Conservation (phyloP, 1,139 yeast species). For the Pichia norvegensis region DNA sequence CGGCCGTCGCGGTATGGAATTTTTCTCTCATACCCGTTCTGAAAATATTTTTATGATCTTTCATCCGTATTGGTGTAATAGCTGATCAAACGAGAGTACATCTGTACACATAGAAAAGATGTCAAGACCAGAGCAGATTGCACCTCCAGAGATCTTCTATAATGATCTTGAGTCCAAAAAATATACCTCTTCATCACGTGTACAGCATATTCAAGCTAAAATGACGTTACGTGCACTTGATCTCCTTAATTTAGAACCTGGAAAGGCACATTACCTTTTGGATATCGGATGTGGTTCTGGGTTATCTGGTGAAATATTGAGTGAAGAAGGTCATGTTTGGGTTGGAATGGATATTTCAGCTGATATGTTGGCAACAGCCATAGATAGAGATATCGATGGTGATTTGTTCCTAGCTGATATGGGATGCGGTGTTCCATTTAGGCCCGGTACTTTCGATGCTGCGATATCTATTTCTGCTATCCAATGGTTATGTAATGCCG, state of each 20-base stretch:
- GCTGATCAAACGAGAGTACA: too few species aligned
- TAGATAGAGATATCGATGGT: slow-evolving; percentile 89
- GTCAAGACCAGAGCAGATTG: slow-evolving; percentile 97
- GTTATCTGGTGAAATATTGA: slow-evolving; percentile 83
- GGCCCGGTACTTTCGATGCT: slow-evolving; percentile 96
- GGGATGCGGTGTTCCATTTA: slow-evolving; percentile 89
- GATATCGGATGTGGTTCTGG: slow-evolving; percentile 99
- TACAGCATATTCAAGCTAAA: slow-evolving; percentile 94
- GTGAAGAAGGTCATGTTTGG: slow-evolving; percentile 94
- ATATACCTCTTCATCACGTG: slow-evolving; percentile 89
- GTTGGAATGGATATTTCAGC: slow-evolving; percentile 96
- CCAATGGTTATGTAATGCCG: slow-evolving; percentile 98
- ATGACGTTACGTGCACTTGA: slow-evolving; percentile 95
- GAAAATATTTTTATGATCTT: too few species aligned
- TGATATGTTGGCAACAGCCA: slow-evolving; percentile 89
- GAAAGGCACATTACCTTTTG: slow-evolving; percentile 58
- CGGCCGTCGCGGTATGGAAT: too few species aligned
- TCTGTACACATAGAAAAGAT: slow-evolving; percentile 32
- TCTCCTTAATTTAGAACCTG: slow-evolving; percentile 59
- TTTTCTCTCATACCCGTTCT: too few species aligned
- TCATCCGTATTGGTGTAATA: too few species aligned
- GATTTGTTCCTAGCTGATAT: slow-evolving; percentile 86
- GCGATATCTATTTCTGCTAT: slow-evolving; percentile 93
- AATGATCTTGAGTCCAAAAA: slow-evolving; percentile 84
- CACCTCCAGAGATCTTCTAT: slow-evolving; percentile 95